Conservation (phyloP, 768 basidiomycete genomes). For the Auricularia auricula-judae region DNA sequence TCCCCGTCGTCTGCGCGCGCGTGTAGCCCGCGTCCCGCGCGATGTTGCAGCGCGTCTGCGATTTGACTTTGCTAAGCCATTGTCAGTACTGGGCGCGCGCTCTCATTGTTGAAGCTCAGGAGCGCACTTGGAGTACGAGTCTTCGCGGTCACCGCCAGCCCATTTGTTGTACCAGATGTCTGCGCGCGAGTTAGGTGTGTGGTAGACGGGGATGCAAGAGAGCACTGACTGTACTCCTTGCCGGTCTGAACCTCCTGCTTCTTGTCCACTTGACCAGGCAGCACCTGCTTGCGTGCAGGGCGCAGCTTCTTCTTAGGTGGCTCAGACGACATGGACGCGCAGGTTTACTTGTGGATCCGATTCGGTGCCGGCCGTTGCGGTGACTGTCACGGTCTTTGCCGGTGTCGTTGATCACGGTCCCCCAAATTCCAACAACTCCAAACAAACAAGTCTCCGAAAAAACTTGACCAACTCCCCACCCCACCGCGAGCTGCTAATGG, state of each 20-base stretch:
- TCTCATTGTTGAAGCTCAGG: neutral
- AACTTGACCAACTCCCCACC: too few species aligned
- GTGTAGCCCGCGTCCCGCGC: slow-evolving; percentile 86
- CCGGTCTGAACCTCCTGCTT: slow-evolving; percentile 83
- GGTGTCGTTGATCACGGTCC: too few species aligned
- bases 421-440: too few species aligned
- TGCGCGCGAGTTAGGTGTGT: slow-evolving; percentile 18
- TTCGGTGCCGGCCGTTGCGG: too few species aligned
- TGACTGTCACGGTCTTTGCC: too few species aligned
- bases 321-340: neutral
- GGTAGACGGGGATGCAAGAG: neutral
- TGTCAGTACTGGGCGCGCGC: neutral
- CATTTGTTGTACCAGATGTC: slow-evolving; percentile 99
- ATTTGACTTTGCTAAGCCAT: slow-evolving; percentile 70
- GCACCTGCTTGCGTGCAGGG: slow-evolving; percentile 91
- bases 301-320: slow-evolving; percentile 54
- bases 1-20: slow-evolving; percentile 86
- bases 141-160: slow-evolving; percentile 99
- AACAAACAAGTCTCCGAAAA: too few species aligned
- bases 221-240: slow-evolving; percentile 86
- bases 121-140: slow-evolving; percentile 76
- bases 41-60: slow-evolving; percentile 85
- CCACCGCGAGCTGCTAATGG: too few species aligned
- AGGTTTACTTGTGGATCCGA: too few species aligned
- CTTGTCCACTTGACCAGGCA: slow-evolving; percentile 82